These are phyloP conservation scores for Thelonectria discophora DNA, from an alignment of 2,329 filamentous ascomycete species.

Conservation along the genomic window DNA sequence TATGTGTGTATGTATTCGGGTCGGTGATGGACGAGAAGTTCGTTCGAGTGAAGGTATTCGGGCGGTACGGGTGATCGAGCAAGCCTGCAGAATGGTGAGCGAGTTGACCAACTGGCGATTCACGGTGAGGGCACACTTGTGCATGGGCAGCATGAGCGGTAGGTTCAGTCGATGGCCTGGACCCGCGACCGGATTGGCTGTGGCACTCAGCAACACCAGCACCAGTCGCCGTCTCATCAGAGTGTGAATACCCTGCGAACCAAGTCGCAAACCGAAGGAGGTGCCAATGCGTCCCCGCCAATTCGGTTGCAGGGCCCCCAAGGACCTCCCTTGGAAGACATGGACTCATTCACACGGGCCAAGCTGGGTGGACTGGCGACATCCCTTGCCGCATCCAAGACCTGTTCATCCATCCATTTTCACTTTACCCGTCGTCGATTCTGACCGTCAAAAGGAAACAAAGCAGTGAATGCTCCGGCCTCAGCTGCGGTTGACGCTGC, in stretches of 20 bases:
- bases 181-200: constrained; percentile 33
- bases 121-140: background rate
- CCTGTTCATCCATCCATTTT: constrained; percentile 11
- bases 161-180: no score
- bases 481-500: background rate
- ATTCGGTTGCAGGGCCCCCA: constrained; percentile 19
- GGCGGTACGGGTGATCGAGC: background rate
- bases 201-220: constrained; percentile 22
- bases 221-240: constrained; percentile 23
- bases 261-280: constrained; percentile 19
- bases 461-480: background rate
- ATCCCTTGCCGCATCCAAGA: constrained; percentile 10
- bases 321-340: constrained; percentile 3
- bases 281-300: constrained; percentile 24
- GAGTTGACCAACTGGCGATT: constrained; percentile 8
- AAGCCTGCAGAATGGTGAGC: constrained; percentile 3
- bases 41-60: background rate
- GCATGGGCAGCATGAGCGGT: constrained; percentile 4
- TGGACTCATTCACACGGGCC: constrained; percentile 3
- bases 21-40: constrained; percentile 12
- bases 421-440: constrained; percentile 3
- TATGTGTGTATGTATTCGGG: constrained; percentile 18
- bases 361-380: background rate
- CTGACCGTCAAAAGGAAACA: constrained; percentile 3
- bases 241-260: constrained; percentile 13